Base-by-base conservation (phyloP, 73 alveolate species). In the Paramecium sexaurelia region DNA sequence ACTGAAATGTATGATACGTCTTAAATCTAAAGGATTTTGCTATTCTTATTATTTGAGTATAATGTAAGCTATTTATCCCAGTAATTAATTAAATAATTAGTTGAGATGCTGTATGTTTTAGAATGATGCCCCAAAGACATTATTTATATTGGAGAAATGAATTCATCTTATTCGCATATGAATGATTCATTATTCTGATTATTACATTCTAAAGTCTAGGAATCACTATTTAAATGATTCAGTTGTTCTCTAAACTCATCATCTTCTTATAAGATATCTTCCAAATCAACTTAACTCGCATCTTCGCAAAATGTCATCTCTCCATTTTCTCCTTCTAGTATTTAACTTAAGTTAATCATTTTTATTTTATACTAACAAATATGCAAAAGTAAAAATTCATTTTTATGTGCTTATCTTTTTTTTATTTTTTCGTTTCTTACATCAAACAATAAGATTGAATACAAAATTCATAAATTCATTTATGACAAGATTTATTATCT, bases 341-440 rank as follows among this genome's bases (percentile, higher is more conserved):
- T 71, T 71, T 71, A 36, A 36, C 86, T 71, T 71, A 71, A 71
- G 43, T 71, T 37, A 71, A 71, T 71, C 83, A 66, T 66, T 51
- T 51, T 51, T 51, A 51, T 51, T 51, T 15, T 51, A 51, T 51
- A 51, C 32, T 19, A 51, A 51, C 67, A 51, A 51, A 17, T 51
- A 51, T 51, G 17, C 22, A n/a, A 19, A 51, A 51, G 6, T 17
- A 51, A n/a, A 51, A 51, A 15, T 51, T 51, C 67, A 45, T 51
- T 51, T 51, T 51, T 15, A 51, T 51, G 27, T 51, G 15, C 67
- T 20, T 29, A 17, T 20, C 8, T 51, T 51, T n/a, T n/a, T n/a
- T n/a, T n/a, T n/a, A n/a, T n/a, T n/a, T n/a, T n/a, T n/a, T n/a
- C n/a, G n/a, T n/a, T n/a, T n/a, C n/a, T n/a, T n/a, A n/a, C n/a